Base-by-base conservation (phyloP, 495 filamentous ascomycete species). In the Podospora tetraspora region DNA sequence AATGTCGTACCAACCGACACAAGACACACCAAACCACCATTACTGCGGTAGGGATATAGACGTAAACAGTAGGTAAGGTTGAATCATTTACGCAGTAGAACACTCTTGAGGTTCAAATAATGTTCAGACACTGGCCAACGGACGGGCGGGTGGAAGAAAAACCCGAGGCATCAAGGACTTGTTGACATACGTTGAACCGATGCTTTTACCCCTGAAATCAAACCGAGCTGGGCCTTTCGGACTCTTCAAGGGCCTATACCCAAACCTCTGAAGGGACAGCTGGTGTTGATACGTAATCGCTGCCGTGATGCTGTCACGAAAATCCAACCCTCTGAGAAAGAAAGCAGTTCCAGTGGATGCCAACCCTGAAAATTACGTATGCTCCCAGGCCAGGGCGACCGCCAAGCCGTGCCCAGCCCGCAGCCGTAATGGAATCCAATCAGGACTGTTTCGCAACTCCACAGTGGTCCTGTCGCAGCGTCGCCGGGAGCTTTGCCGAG, bases 401-500 rank as follows among this genome's bases (percentile, higher is more conserved):
- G 58, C 58, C 24, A 21, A 62, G n/a, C 60, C 60, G 29, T 62
- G 60, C 60, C 29, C 60, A 27, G 29, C 34, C 34, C 34, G 34
- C 27, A 34, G 60, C 24, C 60, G 60, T 13, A 19, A 52, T 52
- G 43, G 43, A 32, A 29, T 21, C 60, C 60, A 62, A 62, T 62
- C 60, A 32, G 13, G 23, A 12, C 24, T n/a, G 60, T 21, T 29
- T 62, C 60, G 19, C 60, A 19, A 29, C 24, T 58, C 65, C 27
- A 27, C 27, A 27, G 27, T 27, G 27, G 27, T 27, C 27, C 3
- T 30, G 29, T 30, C 29, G 56, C 64, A 67, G 58, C 29, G 65
- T 34, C 21, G 65, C n/a, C 58, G 21, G 29, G 60, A 63, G 25
- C 66, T 68, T 68, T 68, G 60, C 59, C 66, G 23, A 57, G 62